phyloP scores from a whole-genome alignment of 2,329 filamentous ascomycete genomes.

The Westerdykella ornata region DNA sequence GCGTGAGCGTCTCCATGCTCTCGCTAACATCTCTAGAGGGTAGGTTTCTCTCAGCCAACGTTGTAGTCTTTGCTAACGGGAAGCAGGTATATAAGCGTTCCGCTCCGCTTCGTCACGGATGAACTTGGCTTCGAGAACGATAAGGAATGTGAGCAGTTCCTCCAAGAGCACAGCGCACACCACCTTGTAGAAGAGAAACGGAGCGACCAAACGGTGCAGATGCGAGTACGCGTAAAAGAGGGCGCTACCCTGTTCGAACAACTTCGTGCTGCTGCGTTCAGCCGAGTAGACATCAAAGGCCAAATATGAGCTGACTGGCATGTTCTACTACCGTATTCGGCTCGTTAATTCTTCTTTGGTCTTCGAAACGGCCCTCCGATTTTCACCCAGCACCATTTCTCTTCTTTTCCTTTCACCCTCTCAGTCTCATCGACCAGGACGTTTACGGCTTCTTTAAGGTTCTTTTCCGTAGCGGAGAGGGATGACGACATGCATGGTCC shows the following conservation, averaged over 20 bases:
- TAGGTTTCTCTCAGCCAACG: constrained; percentile 49
- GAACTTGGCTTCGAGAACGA: constrained; percentile 94
- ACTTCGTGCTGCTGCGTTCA: constrained; percentile 67
- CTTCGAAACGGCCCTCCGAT: background rate
- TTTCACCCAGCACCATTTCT: too few relatives aligned
- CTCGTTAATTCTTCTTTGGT: background rate
- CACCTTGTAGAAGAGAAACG: constrained; percentile 67
- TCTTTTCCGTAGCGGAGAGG: too few relatives aligned
- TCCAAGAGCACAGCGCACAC: constrained; percentile 72
- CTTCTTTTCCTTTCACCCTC: too few relatives aligned
- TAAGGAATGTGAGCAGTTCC: constrained; percentile 82
- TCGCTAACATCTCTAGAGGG: constrained; percentile 92
- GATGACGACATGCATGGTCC: too few relatives aligned
- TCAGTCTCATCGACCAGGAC: too few relatives aligned
- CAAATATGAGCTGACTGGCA: constrained; percentile 63
- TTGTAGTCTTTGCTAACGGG: constrained; percentile 42
- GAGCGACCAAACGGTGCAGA: constrained; percentile 12
- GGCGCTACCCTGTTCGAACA: constrained; percentile 61
- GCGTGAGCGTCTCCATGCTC: constrained; percentile 81
- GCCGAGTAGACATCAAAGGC: constrained; percentile 91
- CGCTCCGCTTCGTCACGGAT: constrained; percentile 85
- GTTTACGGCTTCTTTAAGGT: too few relatives aligned
- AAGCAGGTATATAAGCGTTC: constrained; percentile 81
- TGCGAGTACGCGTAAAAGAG: constrained; percentile 54
- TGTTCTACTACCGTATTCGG: constrained; percentile 4